Evolutionary conservation across 768 basidiomycete genomes (phyloP).

Genomic region (Roridomyces roridus): DNA sequence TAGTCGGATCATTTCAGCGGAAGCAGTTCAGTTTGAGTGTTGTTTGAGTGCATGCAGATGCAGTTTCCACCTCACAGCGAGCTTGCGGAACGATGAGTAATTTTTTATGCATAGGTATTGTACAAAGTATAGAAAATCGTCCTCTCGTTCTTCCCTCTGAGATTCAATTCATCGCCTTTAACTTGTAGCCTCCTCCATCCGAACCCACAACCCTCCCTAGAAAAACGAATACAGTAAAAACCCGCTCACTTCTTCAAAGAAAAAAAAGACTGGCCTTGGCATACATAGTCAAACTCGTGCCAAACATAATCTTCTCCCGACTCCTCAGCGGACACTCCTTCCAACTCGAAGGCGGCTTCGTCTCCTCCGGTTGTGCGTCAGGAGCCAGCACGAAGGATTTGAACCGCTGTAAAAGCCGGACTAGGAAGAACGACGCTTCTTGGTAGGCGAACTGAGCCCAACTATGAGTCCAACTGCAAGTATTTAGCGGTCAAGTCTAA

Average conservation of each 20-base stretch:
- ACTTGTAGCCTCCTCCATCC: constrained; percentile 4
- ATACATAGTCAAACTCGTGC: constrained; percentile 38
- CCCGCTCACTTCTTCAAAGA: not conserved
- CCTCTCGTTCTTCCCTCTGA: too few relatives aligned
- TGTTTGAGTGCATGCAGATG: too few relatives aligned
- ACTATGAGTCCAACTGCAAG: too few relatives aligned
- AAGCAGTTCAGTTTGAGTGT: too few relatives aligned
- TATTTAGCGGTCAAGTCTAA: too few relatives aligned
- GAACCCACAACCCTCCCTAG: constrained; percentile 11
- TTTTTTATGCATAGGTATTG: too few relatives aligned
- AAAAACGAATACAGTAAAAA: not conserved
- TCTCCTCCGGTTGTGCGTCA: constrained; percentile 38
- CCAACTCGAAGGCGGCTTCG: constrained; percentile 36
- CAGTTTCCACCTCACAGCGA: too few relatives aligned
- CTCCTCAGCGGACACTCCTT: constrained; percentile 21
- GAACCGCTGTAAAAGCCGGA: constrained; percentile 12
- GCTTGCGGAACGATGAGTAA: too few relatives aligned
- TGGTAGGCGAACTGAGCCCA: constrained; percentile 13
- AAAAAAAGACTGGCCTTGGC: too few relatives aligned
- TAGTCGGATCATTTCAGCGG: too few relatives aligned
- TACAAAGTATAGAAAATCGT: too few relatives aligned
- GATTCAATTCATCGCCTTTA: too few relatives aligned
- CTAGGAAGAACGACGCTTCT: constrained; percentile 14
- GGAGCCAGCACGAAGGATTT: not conserved
- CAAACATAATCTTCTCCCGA: constrained; percentile 36